Conservation (phyloP, 208 protist species). For the Leishmania amazonensis region DNA sequence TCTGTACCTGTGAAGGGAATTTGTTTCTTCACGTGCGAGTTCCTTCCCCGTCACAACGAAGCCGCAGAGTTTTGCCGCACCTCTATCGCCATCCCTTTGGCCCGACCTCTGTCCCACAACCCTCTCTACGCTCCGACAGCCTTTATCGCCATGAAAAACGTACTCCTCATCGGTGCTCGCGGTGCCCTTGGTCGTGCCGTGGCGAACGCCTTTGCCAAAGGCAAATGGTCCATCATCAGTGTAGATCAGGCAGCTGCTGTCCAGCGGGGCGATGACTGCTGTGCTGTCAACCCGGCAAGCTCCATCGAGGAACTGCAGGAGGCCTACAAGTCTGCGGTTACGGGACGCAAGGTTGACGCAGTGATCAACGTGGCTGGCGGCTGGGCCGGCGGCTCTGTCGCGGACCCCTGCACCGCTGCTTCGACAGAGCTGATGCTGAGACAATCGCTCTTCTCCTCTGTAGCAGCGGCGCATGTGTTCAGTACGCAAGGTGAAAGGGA, state of each 20-base stretch:
- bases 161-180: conserved; percentile 44
- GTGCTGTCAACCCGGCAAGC: conserved; percentile 27
- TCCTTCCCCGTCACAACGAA: not conserved
- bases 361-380: conserved; percentile 85
- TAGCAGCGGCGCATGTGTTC: conserved; percentile 66
- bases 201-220: conserved; percentile 26
- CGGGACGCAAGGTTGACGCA: conserved; percentile 41
- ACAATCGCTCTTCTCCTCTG: conserved; percentile 73
- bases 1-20: not conserved
- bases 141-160: conserved; percentile 14
- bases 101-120: not conserved
- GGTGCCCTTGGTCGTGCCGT: conserved; percentile 53
- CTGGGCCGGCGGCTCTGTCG: conserved; percentile 61
- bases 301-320: conserved; percentile 36
- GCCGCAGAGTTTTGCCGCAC: not conserved
- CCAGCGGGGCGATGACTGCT: not conserved
- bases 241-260: conserved; percentile 8
- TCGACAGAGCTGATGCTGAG: conserved; percentile 71
- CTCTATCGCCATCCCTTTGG: not conserved
- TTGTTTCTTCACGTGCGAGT: too few species aligned
- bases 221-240: conserved; percentile 28
- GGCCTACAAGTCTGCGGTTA: conserved; percentile 27
- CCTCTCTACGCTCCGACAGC: not conserved
- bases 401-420: conserved; percentile 24
- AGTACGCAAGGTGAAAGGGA: conserved; percentile 31